A percentile compares a stretch with the other conserved stretches of the same genome.
Evolutionary conservation across 2,329 filamentous ascomycete genomes (phyloP).

Genomic region (Fusarium sarcochroum): DNA sequence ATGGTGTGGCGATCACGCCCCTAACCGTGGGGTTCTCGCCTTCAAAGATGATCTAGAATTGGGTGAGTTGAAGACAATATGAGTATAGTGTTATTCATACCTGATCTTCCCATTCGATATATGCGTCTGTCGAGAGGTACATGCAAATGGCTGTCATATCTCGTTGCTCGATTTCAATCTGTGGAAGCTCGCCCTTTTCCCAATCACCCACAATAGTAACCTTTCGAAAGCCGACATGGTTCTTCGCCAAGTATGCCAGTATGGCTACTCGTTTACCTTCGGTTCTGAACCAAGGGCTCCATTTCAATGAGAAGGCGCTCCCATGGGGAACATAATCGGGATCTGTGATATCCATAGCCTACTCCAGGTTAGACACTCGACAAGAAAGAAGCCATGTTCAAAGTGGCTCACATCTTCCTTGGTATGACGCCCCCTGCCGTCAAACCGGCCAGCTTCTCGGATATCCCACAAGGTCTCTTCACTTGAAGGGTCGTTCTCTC

Average conservation of each 20-base stretch:
- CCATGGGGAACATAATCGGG: conserved; percentile 64
- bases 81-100: conserved; percentile 50
- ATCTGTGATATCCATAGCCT: conserved; percentile 56
- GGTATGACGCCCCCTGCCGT: conserved; percentile 61
- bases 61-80: conserved; percentile 15
- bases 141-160: conserved; percentile 66
- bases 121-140: conserved; percentile 65
- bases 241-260: conserved; percentile 64
- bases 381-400: not conserved
- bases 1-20: conserved; percentile 69
- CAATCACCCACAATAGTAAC: conserved; percentile 59
- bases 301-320: conserved; percentile 66
- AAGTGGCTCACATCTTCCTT: conserved; percentile 47
- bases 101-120: conserved; percentile 68
- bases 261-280: conserved; percentile 57
- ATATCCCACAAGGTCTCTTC: conserved; percentile 63
- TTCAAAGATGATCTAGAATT: conserved; percentile 59
- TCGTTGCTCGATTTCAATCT: conserved; percentile 55
- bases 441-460: conserved; percentile 65
- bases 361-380: conserved; percentile 19
- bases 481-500: conserved; percentile 31
- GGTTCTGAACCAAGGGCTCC: conserved; percentile 66
- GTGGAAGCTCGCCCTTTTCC: conserved; percentile 54
- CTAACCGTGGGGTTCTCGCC: conserved; percentile 59
- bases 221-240: conserved; percentile 69